phyloP scores from a whole-genome alignment of 2,329 filamentous ascomycete genomes.

The Beauveria sp. region DNA sequence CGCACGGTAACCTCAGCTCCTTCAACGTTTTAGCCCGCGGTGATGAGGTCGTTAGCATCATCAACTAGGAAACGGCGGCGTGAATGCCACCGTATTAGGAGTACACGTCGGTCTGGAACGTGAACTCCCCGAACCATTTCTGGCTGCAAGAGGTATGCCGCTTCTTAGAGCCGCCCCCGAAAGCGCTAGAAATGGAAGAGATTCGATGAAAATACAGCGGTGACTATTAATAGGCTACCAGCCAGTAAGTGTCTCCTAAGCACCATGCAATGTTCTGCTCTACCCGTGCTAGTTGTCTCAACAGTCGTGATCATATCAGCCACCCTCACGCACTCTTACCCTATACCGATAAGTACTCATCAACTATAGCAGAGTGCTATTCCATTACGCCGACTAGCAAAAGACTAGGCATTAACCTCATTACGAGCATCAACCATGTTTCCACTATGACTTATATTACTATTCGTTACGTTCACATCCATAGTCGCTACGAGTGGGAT shows the following conservation, averaged over 20 bases:
- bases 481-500: too few relatives aligned
- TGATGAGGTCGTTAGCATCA: slow-evolving; percentile 21
- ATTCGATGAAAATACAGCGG: not conserved
- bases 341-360: too few relatives aligned
- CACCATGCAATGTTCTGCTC: not conserved
- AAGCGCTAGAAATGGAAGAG: slow-evolving; percentile 1
- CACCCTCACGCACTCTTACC: not conserved
- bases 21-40: slow-evolving; percentile 21
- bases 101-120: slow-evolving; percentile 15
- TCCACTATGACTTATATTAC: too few relatives aligned
- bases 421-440: too few relatives aligned
- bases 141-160: slow-evolving; percentile 14
- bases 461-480: too few relatives aligned
- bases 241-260: not conserved
- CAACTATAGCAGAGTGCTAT: too few relatives aligned
- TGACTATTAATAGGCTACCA: not conserved
- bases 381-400: too few relatives aligned
- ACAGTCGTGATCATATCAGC: not conserved
- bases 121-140: slow-evolving; percentile 15
- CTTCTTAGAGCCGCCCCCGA: not conserved
- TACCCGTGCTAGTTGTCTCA: not conserved
- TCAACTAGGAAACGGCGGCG: slow-evolving; percentile 21
- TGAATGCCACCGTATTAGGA: slow-evolving; percentile 21
- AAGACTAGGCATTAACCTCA: too few relatives aligned
- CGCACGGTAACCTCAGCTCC: slow-evolving; percentile 30